phyloP scores from a whole-genome alignment of 371 early-diverging fungal genomes.

The Smittium mucronatum region DNA sequence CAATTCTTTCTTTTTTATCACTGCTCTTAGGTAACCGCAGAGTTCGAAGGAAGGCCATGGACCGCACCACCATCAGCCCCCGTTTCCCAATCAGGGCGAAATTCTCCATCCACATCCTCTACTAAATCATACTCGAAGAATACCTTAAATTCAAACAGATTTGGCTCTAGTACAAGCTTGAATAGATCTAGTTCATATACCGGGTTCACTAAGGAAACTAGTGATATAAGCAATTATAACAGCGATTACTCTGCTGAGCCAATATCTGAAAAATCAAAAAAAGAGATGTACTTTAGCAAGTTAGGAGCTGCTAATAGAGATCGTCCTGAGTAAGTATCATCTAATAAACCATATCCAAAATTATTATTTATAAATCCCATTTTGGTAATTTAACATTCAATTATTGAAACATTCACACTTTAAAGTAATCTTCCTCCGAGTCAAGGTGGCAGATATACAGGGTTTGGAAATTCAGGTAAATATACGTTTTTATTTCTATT shows the following conservation, averaged over 20 bases:
- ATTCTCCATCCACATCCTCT: neutral
- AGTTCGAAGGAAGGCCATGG: constrained; percentile 62
- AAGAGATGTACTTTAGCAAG: constrained; percentile 56
- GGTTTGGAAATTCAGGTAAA: constrained; percentile 53
- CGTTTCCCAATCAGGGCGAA: constrained; percentile 12
- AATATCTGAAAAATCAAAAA: constrained; percentile 38
- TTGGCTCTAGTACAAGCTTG: neutral
- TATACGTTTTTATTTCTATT: neutral
- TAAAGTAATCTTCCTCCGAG: constrained; percentile 56
- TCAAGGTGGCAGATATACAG: constrained; percentile 84
- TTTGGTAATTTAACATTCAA: neutral
- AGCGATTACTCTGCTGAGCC: neutral
- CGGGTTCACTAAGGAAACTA: neutral
- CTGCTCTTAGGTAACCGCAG: constrained; percentile 46
- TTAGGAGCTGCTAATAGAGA: constrained; percentile 45
- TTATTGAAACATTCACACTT: neutral
- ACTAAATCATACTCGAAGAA: constrained; percentile 5
- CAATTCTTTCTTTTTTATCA: constrained; percentile 10
- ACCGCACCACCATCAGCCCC: constrained; percentile 28
- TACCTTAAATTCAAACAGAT: constrained; percentile 5
- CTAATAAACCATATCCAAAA: neutral
- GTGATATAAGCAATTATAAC: neutral
- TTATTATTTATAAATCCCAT: neutral
- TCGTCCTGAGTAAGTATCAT: constrained; percentile 34
- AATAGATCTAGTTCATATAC: constrained; percentile 4